Conservation (phyloP, 257 asterid genomes). For the Fraxinus cuspidata region DNA sequence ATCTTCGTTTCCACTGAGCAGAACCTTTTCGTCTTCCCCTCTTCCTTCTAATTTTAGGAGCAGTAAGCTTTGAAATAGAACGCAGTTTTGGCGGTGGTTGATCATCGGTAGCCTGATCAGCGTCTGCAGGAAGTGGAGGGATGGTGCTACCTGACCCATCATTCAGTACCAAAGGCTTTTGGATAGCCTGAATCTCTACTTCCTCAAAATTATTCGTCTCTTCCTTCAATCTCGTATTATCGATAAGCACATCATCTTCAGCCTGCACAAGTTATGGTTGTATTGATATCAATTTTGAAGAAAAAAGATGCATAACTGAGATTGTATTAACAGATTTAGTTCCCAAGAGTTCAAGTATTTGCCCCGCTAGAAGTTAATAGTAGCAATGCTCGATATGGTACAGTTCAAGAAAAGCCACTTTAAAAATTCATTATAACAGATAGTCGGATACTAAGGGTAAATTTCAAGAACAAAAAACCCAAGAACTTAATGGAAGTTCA, state of each 20-base stretch:
- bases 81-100: conserved; percentile 53
- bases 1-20: conserved; percentile 41
- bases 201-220: conserved; percentile 50
- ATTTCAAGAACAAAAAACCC: background rate
- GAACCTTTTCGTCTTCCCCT: conserved; percentile 50
- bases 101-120: conserved; percentile 39
- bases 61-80: conserved; percentile 52
- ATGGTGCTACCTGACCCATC: conserved; percentile 30
- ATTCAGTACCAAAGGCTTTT: conserved; percentile 33
- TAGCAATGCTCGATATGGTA: background rate
- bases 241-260: conserved; percentile 58
- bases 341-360: background rate
- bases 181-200: conserved; percentile 41
- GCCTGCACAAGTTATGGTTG: conserved; percentile 39
- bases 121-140: conserved; percentile 35
- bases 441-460: background rate
- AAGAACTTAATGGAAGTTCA: background rate
- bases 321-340: background rate
- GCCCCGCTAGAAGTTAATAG: background rate
- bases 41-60: conserved; percentile 55
- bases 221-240: conserved; percentile 50
- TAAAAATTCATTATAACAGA: background rate
- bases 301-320: background rate
- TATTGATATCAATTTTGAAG: background rate
- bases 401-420: background rate